Percentiles rank a stretch among this genome's conserved stretches.
Conservation (phyloP, 1,139 yeast genomes). For the Saccharomyces hybrid region DNA sequence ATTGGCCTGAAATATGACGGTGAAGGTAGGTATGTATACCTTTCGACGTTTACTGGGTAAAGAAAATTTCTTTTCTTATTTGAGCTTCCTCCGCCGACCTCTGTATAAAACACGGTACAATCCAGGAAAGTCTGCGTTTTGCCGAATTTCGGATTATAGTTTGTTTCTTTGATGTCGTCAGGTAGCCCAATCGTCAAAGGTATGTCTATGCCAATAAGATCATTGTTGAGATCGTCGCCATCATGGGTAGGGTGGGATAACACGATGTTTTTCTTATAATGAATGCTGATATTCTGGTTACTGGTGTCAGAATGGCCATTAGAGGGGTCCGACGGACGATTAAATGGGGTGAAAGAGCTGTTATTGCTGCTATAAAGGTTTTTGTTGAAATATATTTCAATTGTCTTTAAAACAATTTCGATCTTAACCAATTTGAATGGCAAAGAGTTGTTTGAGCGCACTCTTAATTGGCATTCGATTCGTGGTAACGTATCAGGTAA, state of each 20-base stretch:
- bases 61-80: constrained; percentile 13
- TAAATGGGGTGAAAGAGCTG: constrained; percentile 29
- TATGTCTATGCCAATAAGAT: constrained; percentile 46
- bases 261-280: constrained; percentile 32
- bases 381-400: constrained; percentile 13
- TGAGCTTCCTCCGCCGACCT: constrained; percentile 3
- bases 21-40: constrained; percentile 25
- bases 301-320: constrained; percentile 19
- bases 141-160: constrained; percentile 31
- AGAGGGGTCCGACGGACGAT: constrained; percentile 23
- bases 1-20: constrained; percentile 20
- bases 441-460: constrained; percentile 40
- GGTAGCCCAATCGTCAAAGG: constrained; percentile 56
- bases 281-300: constrained; percentile 32
- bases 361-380: constrained; percentile 8
- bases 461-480: constrained; percentile 28
- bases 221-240: constrained; percentile 10
- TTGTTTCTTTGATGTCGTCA: constrained; percentile 42
- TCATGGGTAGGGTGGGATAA: constrained; percentile 15
- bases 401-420: constrained; percentile 34
- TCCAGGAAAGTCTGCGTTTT: constrained; percentile 25
- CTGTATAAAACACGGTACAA: constrained; percentile 21
- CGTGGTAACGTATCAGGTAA: constrained; percentile 48
- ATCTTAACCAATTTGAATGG: constrained; percentile 73
- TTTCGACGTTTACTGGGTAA: constrained; percentile 27